Conservation (phyloP, 2,329 filamentous ascomycete species). For the Clonostachys byssicola region DNA sequence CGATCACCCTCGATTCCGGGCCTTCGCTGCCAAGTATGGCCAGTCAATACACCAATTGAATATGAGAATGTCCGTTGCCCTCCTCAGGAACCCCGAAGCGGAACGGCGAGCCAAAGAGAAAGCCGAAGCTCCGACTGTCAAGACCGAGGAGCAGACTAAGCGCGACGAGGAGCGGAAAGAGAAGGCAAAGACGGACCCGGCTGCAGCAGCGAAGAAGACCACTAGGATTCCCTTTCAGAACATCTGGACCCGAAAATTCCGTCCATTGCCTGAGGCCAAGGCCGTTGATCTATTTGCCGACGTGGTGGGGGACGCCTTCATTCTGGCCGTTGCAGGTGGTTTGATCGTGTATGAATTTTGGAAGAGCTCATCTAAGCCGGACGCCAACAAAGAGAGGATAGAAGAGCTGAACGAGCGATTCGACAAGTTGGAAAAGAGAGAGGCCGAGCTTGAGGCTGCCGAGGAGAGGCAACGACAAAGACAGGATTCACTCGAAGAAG, state of each 20-base stretch:
- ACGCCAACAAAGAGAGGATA: slow-evolving; percentile 49
- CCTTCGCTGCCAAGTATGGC: slow-evolving; percentile 57
- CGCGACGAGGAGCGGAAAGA: slow-evolving; percentile 38
- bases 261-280: slow-evolving; percentile 59
- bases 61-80: slow-evolving; percentile 58
- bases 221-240: slow-evolving; percentile 34
- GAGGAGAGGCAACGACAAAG: slow-evolving; percentile 41
- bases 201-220: slow-evolving; percentile 33
- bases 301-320: slow-evolving; percentile 60
- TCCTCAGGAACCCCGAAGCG: slow-evolving; percentile 52
- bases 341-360: slow-evolving; percentile 61
- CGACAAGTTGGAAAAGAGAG: slow-evolving; percentile 43
- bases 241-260: slow-evolving; percentile 59
- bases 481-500: slow-evolving; percentile 49
- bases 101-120: slow-evolving; percentile 57
- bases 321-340: slow-evolving; percentile 51
- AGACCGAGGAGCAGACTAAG: slow-evolving; percentile 56
- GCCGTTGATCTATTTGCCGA: slow-evolving; percentile 65
- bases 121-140: slow-evolving; percentile 60
- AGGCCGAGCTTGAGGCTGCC: slow-evolving; percentile 40
- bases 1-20: slow-evolving; percentile 57
- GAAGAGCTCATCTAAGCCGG: slow-evolving; percentile 55
- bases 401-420: slow-evolving; percentile 42
- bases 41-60: slow-evolving; percentile 64
- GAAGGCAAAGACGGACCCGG: slow-evolving; percentile 35